A percentile compares a stretch with the other conserved stretches of the same genome.
phyloP scores from a whole-genome alignment of 192 early-diverging fungal species.

The Podila verticillata region DNA sequence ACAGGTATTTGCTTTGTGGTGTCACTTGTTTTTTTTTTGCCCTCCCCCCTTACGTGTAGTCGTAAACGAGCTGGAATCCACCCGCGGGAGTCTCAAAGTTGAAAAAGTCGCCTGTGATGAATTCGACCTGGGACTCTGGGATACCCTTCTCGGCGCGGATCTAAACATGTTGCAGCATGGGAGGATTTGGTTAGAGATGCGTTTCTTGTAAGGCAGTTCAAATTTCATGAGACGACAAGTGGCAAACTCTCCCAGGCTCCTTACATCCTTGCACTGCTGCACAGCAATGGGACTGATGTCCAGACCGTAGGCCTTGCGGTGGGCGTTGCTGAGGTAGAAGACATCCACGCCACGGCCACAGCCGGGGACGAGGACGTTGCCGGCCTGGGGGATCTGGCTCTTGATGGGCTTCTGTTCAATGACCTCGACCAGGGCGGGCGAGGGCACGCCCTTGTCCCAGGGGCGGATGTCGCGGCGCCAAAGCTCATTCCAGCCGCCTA shows the following conservation, averaged over 20 bases:
- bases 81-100: slow-evolving; percentile 61
- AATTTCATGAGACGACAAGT: background rate
- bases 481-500: slow-evolving; percentile 53
- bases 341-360: slow-evolving; percentile 81
- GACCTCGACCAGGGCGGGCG: slow-evolving; percentile 60
- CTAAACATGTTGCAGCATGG: slow-evolving; percentile 11
- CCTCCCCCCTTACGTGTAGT: slow-evolving; percentile 72
- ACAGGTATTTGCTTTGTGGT: background rate
- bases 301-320: slow-evolving; percentile 70
- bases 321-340: slow-evolving; percentile 70
- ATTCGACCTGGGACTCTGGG: slow-evolving; percentile 57
- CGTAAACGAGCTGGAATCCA: slow-evolving; percentile 80
- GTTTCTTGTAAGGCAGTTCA: background rate
- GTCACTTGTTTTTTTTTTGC: background rate
- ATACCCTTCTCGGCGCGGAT: slow-evolving; percentile 32
- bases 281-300: slow-evolving; percentile 77
- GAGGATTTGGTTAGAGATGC: background rate
- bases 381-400: slow-evolving; percentile 50
- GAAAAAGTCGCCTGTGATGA: slow-evolving; percentile 78
- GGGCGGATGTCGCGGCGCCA: slow-evolving; percentile 53
- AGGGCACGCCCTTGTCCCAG: slow-evolving; percentile 59
- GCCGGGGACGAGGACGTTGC: slow-evolving; percentile 69
- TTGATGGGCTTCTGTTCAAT: slow-evolving; percentile 56
- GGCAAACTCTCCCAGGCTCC: background rate
- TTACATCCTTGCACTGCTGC: slow-evolving; percentile 55